Conservation (phyloP, 306 rosid genomes). For the Echinosophora koreensis region DNA sequence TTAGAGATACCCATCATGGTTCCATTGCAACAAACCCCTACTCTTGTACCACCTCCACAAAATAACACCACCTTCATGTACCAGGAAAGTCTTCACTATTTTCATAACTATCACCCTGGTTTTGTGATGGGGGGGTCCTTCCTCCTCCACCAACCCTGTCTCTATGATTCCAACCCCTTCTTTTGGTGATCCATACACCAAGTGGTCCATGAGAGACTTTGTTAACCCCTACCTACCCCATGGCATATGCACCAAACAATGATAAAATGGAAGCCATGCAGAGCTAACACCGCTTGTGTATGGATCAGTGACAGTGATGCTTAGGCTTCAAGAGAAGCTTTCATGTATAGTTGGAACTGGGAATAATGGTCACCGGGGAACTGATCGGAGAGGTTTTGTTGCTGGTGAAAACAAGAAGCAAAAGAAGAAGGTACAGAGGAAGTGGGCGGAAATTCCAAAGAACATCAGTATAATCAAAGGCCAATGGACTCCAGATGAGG, state of each 20-base stretch:
- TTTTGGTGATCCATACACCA: neutral
- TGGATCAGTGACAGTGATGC: slow-evolving; percentile 28
- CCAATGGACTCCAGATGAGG: slow-evolving; percentile 75
- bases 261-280: too few species aligned
- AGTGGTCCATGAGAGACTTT: too few species aligned
- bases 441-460: slow-evolving; percentile 17
- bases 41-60: too few species aligned
- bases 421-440: slow-evolving; percentile 16
- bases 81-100: slow-evolving; percentile 30
- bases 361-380: neutral
- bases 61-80: slow-evolving; percentile 31
- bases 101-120: slow-evolving; percentile 16
- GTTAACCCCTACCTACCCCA: too few species aligned
- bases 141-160: slow-evolving; percentile 43
- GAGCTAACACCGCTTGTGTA: neutral
- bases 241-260: too few species aligned
- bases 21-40: too few species aligned
- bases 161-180: slow-evolving; percentile 38
- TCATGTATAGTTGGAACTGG: slow-evolving; percentile 5
- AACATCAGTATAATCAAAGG: slow-evolving; percentile 56
- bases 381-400: neutral
- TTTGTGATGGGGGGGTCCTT: slow-evolving; percentile 37
- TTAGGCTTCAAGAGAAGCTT: neutral
- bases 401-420: too few species aligned
- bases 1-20: too few species aligned